A percentile compares a stretch with the other conserved stretches of the same genome.
phyloP scores from a whole-genome alignment of 106 monocot genomes.

The Agapanthus africanus region DNA sequence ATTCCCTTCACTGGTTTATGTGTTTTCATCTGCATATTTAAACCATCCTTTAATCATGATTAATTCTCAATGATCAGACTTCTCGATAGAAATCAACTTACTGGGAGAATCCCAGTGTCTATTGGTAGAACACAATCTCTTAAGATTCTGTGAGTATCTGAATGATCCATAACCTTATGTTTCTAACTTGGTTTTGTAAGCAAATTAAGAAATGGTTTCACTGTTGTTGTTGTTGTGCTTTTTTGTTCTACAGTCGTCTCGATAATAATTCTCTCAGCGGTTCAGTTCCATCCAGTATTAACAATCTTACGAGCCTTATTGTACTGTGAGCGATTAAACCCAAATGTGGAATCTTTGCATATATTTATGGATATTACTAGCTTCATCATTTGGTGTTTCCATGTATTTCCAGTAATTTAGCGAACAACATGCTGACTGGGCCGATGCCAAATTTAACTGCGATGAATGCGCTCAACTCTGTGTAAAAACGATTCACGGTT shows the following conservation, averaged over 20 bases:
- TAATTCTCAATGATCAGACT: background rate
- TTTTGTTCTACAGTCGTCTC: constrained; percentile 47
- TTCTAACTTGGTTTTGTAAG: no score
- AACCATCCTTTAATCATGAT: background rate
- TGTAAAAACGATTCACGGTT: constrained; percentile 39
- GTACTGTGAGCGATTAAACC: constrained; percentile 60
- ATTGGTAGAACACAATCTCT: background rate
- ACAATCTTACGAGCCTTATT: constrained; percentile 36
- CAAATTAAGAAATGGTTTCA: background rate
- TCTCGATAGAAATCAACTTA: background rate
- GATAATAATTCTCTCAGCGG: constrained; percentile 65
- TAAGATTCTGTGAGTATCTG: constrained; percentile 3
- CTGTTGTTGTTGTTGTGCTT: no score
- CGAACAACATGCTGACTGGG: constrained; percentile 52
- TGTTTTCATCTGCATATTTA: background rate
- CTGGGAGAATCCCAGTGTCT: constrained; percentile 1
- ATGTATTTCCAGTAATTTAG: constrained; percentile 38
- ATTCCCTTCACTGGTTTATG: background rate
- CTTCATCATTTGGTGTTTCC: constrained; percentile 3
- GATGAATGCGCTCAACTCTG: constrained; percentile 38
- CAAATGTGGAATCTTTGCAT: background rate
- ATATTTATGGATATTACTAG: constrained; percentile 21
- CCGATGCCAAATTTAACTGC: constrained; percentile 64
- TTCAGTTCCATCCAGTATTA: constrained; percentile 52
- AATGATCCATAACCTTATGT: no score